Evolutionary conservation across 768 basidiomycete genomes (phyloP), one percentile per base, ranked within the genome.

Genomic region (Hebeloma cylindrosporum): DNA sequence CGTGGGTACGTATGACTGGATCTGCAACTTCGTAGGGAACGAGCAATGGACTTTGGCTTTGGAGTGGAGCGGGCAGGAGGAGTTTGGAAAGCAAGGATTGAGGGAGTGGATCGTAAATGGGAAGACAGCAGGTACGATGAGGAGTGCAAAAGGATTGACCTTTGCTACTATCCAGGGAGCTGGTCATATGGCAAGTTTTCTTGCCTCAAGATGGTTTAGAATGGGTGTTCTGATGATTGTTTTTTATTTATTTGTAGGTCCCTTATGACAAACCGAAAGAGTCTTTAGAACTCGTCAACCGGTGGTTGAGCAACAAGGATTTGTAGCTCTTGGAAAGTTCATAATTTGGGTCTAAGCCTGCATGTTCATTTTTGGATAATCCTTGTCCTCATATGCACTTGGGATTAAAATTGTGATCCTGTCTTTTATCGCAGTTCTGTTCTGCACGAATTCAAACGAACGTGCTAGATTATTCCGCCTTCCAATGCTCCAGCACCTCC

Each of bases 1-100:
- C 52, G 82, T 80, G 1, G 86, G 84, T 6, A 73, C 71, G 31
- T 79, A 83, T 46, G 85, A 86, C 49, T 85, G 79, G 80, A 81
- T 81, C 43, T 88, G 86, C 61, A 86, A 88, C 57, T 82, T 79
- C 75, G 64, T 86, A 11, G 83, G 82, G 3, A 89, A 89, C 58
- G 77, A 83, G 54, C 67, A 73, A 26, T 91, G 88, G 87, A 78
- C 80, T 5, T 63, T 79, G 45, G 64, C 65, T 23, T 69, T 92
- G 49, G 79, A 85, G 47, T 90, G 90, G 90, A 77, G 72, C 32
- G 86, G 86, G 3, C 65, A 75, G 42, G 54, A 54, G 48, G 73
- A 51, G 68, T 70, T 52, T 80, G 56, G 5, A 41, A 58, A 1
- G 48, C 50, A 49, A 66, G 63, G 68, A 7, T 60, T 80, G 60